These are phyloP conservation scores for Exophiala sp. DNA, from an alignment of 2,329 filamentous ascomycete species.

Conservation along the genomic window DNA sequence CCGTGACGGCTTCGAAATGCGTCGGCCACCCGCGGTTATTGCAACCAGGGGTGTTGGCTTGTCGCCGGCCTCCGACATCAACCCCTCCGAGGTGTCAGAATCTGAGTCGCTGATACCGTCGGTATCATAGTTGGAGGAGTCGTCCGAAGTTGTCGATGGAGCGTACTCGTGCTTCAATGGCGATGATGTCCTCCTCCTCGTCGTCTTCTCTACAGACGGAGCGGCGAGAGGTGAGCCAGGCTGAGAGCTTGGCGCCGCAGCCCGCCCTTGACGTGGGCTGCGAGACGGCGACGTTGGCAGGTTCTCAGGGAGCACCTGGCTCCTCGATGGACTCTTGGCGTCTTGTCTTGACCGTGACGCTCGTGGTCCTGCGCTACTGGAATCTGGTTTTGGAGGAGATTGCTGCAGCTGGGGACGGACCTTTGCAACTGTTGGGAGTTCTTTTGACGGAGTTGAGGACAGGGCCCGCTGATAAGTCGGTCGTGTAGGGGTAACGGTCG, in stretches of 20 bases:
- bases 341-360: slow-evolving; percentile 7
- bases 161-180: slow-evolving; percentile 96
- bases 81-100: slow-evolving; percentile 50
- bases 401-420: slow-evolving; percentile 32
- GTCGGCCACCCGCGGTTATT: slow-evolving; percentile 35
- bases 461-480: slow-evolving; percentile 35
- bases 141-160: slow-evolving; percentile 67
- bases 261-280: slow-evolving; percentile 5
- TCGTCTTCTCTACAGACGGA: slow-evolving; percentile 39
- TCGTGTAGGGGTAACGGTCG: too few species aligned
- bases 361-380: not conserved
- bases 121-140: slow-evolving; percentile 52
- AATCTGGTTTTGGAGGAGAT: not conserved
- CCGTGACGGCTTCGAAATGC: slow-evolving; percentile 35
- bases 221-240: slow-evolving; percentile 31
- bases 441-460: slow-evolving; percentile 45
- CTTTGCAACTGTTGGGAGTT: slow-evolving; percentile 42
- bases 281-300: slow-evolving; percentile 12
- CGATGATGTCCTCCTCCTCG: slow-evolving; percentile 71
- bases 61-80: slow-evolving; percentile 47
- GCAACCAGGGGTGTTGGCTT: slow-evolving; percentile 36
- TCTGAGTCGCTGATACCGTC: slow-evolving; percentile 45
- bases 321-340: slow-evolving; percentile 3
- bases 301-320: slow-evolving; percentile 21
- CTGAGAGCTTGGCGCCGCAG: slow-evolving; percentile 2